A percentile compares a stretch with the other conserved stretches of the same genome.
These are phyloP conservation scores for Panaeolus cyanescens DNA, from an alignment of 768 basidiomycete species.

Conservation along the genomic window DNA sequence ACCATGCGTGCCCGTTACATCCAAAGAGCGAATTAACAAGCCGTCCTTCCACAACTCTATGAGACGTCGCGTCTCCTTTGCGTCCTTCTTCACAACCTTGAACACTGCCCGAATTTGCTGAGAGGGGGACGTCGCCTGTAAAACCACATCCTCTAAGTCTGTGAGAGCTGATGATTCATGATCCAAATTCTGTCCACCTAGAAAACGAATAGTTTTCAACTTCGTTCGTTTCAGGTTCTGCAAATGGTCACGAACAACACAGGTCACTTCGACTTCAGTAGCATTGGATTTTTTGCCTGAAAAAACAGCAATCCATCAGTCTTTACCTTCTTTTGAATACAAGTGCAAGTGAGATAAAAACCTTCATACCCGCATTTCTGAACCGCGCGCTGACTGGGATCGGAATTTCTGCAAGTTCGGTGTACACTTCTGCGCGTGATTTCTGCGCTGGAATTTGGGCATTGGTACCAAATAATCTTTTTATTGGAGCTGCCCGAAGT, in stretches of 20 bases:
- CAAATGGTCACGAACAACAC: constrained; percentile 50
- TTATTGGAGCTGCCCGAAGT: background rate
- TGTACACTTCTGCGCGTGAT: constrained; percentile 16
- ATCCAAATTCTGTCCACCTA: constrained; percentile 13
- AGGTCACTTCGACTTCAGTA: constrained; percentile 45
- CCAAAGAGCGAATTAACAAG: constrained; percentile 44
- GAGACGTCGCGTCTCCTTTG: constrained; percentile 43
- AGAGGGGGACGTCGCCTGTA: constrained; percentile 43
- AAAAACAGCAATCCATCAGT: background rate
- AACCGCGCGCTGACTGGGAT: constrained; percentile 29
- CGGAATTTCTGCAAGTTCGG: constrained; percentile 31
- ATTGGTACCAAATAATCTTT: background rate
- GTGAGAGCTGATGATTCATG: constrained; percentile 26
- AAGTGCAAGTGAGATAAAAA: background rate
- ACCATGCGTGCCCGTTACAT: constrained; percentile 60
- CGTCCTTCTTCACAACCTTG: constrained; percentile 34
- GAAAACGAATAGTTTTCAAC: constrained; percentile 36
- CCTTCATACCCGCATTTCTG: constrained; percentile 9
- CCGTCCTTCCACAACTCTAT: constrained; percentile 62
- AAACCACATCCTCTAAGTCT: constrained; percentile 41
- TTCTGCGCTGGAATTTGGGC: constrained; percentile 4
- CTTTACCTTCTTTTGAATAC: background rate
- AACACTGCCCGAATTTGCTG: constrained; percentile 46
- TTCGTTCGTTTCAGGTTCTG: constrained; percentile 49
- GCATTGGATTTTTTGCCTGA: background rate